Conservation (phyloP, 1,139 yeast genomes). For the Pneumocystis canis region DNA sequence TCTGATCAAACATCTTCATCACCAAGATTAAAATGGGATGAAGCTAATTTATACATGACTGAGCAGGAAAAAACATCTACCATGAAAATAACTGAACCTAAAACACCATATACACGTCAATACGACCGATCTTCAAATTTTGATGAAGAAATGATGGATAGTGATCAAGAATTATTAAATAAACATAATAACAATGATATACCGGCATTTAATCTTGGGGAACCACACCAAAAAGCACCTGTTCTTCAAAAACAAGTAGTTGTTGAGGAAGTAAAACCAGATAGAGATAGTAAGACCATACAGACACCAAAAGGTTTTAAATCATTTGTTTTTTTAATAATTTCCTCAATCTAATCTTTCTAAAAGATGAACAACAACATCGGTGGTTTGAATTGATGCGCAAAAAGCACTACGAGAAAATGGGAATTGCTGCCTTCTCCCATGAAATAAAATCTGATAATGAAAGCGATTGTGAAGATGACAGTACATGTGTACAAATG, state of each 20-base stretch:
- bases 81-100: constrained; percentile 87
- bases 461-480: neutral
- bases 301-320: neutral
- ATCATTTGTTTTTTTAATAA: neutral
- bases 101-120: constrained; percentile 93
- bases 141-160: constrained; percentile 26
- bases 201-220: neutral
- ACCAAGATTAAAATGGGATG: constrained; percentile 55
- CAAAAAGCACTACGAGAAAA: neutral
- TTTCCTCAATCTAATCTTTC: neutral
- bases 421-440: neutral
- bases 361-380: neutral
- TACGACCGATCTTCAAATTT: constrained; percentile 79
- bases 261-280: neutral
- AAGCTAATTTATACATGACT: constrained; percentile 46
- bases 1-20: constrained; percentile 11
- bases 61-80: constrained; percentile 61
- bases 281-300: neutral
- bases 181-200: neutral
- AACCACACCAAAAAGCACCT: neutral
- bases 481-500: neutral
- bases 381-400: neutral
- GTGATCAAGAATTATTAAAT: neutral
- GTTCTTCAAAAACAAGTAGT: neutral
- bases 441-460: neutral